Percentiles rank a stretch among this genome's conserved stretches.
Evolutionary conservation across 2,329 filamentous ascomycete genomes (phyloP).

Genomic region (Fusarium goolgardi): DNA sequence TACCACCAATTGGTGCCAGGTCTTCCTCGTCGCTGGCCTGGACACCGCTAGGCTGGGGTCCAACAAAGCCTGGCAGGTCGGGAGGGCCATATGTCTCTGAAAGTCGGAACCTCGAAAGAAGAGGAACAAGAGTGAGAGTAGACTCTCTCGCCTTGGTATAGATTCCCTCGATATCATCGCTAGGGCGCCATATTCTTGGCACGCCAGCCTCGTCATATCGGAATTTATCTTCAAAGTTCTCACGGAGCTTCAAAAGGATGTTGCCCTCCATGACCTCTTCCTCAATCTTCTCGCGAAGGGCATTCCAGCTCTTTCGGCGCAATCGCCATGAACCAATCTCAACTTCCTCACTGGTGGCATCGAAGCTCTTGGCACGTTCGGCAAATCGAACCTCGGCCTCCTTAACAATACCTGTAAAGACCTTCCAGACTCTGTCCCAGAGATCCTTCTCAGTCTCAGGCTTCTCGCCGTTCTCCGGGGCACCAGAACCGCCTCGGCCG

Average conservation of each 20-base stretch:
- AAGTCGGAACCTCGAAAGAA: constrained; percentile 86
- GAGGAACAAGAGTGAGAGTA: constrained; percentile 88
- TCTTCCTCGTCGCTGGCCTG: constrained; percentile 91
- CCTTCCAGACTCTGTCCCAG: constrained; percentile 94
- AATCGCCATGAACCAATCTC: constrained; percentile 93
- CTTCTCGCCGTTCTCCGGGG: constrained; percentile 81
- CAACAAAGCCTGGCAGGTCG: constrained; percentile 86
- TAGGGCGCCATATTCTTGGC: constrained; percentile 94
- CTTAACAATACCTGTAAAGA: constrained; percentile 83
- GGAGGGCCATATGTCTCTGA: constrained; percentile 79
- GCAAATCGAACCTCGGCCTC: constrained; percentile 89
- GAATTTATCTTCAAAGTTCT: constrained; percentile 99
- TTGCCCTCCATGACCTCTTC: constrained; percentile 99
- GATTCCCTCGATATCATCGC: constrained; percentile 94
- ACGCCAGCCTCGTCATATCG: constrained; percentile 96
- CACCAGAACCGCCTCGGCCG: constrained; percentile 83
- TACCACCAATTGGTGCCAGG: constrained; percentile 85
- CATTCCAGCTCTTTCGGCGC: constrained; percentile 93
- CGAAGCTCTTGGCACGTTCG: constrained; percentile 90
- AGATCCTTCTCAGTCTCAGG: constrained; percentile 82
- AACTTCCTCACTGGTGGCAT: constrained; percentile 90
- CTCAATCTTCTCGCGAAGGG: constrained; percentile 88
- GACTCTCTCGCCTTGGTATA: constrained; percentile 94
- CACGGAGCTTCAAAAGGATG: constrained; percentile 90
- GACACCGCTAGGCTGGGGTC: constrained; percentile 77